Conservation (phyloP, 306 rosid genomes). For the Begonia masoniana region DNA sequence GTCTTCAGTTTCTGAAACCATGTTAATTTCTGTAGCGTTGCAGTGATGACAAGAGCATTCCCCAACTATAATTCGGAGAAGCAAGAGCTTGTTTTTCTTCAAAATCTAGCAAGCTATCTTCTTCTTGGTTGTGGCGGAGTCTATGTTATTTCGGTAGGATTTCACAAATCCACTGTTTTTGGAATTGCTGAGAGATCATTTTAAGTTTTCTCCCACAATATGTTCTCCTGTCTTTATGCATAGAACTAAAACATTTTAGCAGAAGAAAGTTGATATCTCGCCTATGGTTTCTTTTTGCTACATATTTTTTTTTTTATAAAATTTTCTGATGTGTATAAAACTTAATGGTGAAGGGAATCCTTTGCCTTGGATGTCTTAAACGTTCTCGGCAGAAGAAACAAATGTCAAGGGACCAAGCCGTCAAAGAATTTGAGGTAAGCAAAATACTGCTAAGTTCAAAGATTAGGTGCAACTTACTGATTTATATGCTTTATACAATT, state of each 20-base stretch:
- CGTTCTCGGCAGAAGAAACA: constrained; percentile 48
- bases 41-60: constrained; percentile 83
- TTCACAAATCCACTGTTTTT: constrained; percentile 6
- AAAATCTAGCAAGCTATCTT: constrained; percentile 51
- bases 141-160: constrained; percentile 46
- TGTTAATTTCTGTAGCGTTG: constrained; percentile 37
- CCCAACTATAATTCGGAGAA: constrained; percentile 22
- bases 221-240: too few relatives aligned
- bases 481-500: too few relatives aligned
- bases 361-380: constrained; percentile 59
- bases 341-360: constrained; percentile 36
- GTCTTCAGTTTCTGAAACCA: constrained; percentile 7
- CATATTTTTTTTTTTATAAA: too few relatives aligned
- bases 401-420: constrained; percentile 56
- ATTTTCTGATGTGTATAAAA: neutral
- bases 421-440: constrained; percentile 50
- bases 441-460: too few relatives aligned
- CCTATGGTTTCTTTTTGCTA: too few relatives aligned
- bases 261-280: too few relatives aligned
- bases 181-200: neutral
- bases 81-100: constrained; percentile 34
- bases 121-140: constrained; percentile 64
- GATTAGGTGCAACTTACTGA: too few relatives aligned
- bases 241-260: too few relatives aligned
- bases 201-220: neutral